phyloP scores from a whole-genome alignment of 139 green algal species.

The Chlamydomonas sp. region DNA sequence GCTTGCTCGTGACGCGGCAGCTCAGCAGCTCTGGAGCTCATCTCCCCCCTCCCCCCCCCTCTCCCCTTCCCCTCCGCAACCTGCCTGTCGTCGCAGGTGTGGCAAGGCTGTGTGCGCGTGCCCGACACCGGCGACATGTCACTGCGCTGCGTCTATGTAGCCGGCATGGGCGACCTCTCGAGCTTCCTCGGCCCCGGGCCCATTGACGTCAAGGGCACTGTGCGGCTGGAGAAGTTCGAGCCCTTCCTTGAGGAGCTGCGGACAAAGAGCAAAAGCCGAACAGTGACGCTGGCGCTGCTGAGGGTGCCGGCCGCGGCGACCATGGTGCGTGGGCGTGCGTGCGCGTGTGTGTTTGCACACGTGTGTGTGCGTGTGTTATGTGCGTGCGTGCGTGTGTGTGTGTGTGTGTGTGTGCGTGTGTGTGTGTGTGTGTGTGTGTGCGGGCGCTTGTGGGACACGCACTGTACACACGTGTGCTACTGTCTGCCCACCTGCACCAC shows the following conservation, averaged over 20 bases:
- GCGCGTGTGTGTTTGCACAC: background rate
- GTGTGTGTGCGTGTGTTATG: background rate
- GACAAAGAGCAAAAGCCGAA: constrained; percentile 35
- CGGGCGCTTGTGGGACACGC: too few species aligned
- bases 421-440: too few species aligned
- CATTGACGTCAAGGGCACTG: constrained; percentile 39
- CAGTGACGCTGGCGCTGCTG: constrained; percentile 37
- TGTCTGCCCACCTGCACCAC: background rate
- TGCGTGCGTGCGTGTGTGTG: too few species aligned
- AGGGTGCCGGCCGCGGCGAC: background rate
- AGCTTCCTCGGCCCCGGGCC: constrained; percentile 20
- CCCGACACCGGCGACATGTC: constrained; percentile 10
- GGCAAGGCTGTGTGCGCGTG: constrained; percentile 24
- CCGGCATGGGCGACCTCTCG: constrained; percentile 24
- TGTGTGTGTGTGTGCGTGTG: too few species aligned
- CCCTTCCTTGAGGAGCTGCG: constrained; percentile 51
- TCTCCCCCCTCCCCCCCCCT: too few species aligned
- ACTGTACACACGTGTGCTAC: background rate
- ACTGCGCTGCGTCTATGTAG: constrained; percentile 24
- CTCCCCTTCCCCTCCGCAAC: too few species aligned
- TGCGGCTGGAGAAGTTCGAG: constrained; percentile 42
- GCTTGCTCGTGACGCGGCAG: too few species aligned
- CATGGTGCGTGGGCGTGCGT: background rate
- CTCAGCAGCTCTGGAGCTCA: too few species aligned
- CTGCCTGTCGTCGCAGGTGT: constrained; percentile 27